Base-by-base conservation (phyloP, 805 yeast species). In the Kluyveromyces dobzhanskii region DNA sequence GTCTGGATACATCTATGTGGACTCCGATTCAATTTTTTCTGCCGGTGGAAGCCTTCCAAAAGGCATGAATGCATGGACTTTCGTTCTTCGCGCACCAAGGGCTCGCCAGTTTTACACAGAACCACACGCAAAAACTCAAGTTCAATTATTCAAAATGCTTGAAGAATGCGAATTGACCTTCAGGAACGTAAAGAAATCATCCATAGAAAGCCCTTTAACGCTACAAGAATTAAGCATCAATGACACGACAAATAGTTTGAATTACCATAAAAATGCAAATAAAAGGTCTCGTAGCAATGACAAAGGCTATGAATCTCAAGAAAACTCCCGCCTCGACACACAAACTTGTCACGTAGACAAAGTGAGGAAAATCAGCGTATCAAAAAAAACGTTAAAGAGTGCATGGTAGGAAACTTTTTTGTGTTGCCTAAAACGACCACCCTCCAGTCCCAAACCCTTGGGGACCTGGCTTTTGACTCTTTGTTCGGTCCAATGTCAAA, bases 361-460 rank as follows among this genome's bases (percentile, higher is more conserved):
- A 32, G 44, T 51, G 10, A 43, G 57, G 33, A 58, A 56, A 37
- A 54, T 57, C 16, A 58, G 63, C 40, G 57, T 56, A 13, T 57
- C 62, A 1, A 57, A 57, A 34, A 54, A 55, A 38, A 50, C 61
- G 1, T 40, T 58, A 37, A 50, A 45, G 41, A 58, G 63, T 32
- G 36, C 39, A 6, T 58, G 60, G 61, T 58, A 42, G 25, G n/a
- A n/a, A n/a, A n/a, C n/a, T n/a, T n/a, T n/a, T n/a, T n/a, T n/a
- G n/a, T n/a, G n/a, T n/a, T n/a, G n/a, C n/a, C n/a, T n/a, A n/a
- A n/a, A n/a, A n/a, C n/a, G n/a, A n/a, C n/a, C n/a, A n/a, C n/a
- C n/a, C n/a, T n/a, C n/a, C n/a, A n/a, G n/a, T n/a, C n/a, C n/a
- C n/a, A n/a, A n/a, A n/a, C n/a, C n/a, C n/a, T n/a, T n/a, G n/a